Base-by-base conservation (phyloP, 2,329 filamentous ascomycete genomes). In the Rasamsonia emersonii region DNA sequence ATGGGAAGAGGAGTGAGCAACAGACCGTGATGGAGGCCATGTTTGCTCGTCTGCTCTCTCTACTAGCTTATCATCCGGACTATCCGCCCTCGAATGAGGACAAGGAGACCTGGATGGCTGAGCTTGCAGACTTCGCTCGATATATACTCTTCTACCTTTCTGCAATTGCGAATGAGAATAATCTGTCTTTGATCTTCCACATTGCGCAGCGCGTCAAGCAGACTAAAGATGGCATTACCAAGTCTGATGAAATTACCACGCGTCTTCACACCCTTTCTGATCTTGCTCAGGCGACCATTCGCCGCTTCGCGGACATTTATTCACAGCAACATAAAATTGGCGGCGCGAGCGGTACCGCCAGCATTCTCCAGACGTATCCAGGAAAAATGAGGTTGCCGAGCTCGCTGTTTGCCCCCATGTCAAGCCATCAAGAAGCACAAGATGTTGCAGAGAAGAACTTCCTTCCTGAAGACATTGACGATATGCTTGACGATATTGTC, bases 1-100 rank as follows among this genome's bases (percentile, higher is more conserved):
- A 42, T 26, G 49, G 51, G 28, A 54, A 61, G 45, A 50, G 51
- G 37, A 50, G 38, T 61, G 35, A 67, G 60, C 41, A 75, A 71
- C 70, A 75, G 33, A 75, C 70, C 7, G 70, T 82, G 5, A 75
- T 98, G 65, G 89, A 96, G 58, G 74, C 78, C 14, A 73, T 81
- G 9, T 82, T 96, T 53, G 77, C 83, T 16, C 77, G 91, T 6
- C 71, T 96, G 19, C 68, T 98, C 32, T 91, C 86, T 29, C 65
- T 98, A 25, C 71, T 98, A 25, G 88, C 89, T 4, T 89, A 96
- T 54, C 91, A 98, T 54, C 88, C 88, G 1, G 91, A 98, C 56
- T 95, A 89, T 36, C 63, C 63, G 10, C 49, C 58, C 4, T 47
- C 54, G 9, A 50, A 54, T 14, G 27, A 56, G 11, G 55, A 56